Conservation (phyloP, 495 filamentous ascomycete species). For the Penicillium ucsense region DNA sequence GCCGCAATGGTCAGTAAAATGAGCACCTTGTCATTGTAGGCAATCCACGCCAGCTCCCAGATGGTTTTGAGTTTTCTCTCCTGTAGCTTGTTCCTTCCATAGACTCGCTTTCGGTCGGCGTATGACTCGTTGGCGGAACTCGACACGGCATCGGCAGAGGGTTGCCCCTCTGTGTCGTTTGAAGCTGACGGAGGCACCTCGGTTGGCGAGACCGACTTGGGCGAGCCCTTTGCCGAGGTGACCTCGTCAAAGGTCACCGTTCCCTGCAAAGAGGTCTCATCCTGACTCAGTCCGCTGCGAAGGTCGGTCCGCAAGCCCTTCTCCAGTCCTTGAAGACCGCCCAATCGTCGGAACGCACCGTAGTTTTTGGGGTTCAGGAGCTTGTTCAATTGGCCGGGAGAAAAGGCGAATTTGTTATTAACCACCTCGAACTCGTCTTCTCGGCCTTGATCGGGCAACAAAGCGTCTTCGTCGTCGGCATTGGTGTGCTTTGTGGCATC, state of each 20-base stretch:
- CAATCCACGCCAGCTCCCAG: conserved; percentile 67
- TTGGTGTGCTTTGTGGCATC: conserved; percentile 31
- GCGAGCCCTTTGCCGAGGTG: conserved; percentile 13
- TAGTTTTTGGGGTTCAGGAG: conserved; percentile 74
- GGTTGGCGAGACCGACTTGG: conserved; percentile 21
- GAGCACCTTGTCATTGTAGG: conserved; percentile 75
- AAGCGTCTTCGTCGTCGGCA: conserved; percentile 48
- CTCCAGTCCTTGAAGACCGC: conserved; percentile 66
- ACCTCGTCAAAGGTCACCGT: conserved; percentile 64
- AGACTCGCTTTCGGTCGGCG: conserved; percentile 58
- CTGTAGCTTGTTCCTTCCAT: conserved; percentile 59
- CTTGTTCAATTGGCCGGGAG: conserved; percentile 71
- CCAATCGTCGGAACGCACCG: conserved; percentile 66
- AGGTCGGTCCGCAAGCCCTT: conserved; percentile 65
- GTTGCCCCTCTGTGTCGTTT: conserved; percentile 9
- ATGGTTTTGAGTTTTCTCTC: conserved; percentile 64
- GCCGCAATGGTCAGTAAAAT: conserved; percentile 73
- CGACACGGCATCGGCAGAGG: not conserved
- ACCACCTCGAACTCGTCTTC: conserved; percentile 64
- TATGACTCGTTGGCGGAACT: conserved; percentile 33
- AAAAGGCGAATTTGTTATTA: conserved; percentile 74
- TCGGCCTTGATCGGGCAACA: conserved; percentile 59
- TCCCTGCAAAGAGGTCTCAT: conserved; percentile 58
- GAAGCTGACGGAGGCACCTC: conserved; percentile 19
- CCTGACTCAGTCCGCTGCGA: conserved; percentile 58